These are phyloP conservation scores for Phytophthora colocasiae DNA, from an alignment of 352 stramenopile species.

Conservation along the genomic window DNA sequence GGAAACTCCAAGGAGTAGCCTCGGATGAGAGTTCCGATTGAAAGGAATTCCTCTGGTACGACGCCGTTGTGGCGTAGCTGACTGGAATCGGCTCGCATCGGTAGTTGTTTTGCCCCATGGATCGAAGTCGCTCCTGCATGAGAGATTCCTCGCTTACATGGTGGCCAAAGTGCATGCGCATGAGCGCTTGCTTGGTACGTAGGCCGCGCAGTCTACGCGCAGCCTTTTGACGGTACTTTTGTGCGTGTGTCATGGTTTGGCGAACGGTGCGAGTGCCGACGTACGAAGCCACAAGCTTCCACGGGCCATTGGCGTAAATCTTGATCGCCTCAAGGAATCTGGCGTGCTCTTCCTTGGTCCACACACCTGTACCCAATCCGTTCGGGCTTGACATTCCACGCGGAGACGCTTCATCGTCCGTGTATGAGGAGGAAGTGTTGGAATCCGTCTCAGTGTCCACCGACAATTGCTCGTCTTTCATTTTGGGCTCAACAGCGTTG, in stretches of 20 bases:
- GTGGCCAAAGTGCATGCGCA: constrained; percentile 75
- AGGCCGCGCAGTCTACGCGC: constrained; percentile 62
- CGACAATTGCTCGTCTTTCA: constrained; percentile 17
- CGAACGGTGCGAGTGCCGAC: constrained; percentile 75
- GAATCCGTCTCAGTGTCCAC: constrained; percentile 20
- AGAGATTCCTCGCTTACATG: constrained; percentile 72
- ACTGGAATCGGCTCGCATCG: constrained; percentile 17
- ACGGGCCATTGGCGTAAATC: constrained; percentile 74
- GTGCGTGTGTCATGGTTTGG: constrained; percentile 80
- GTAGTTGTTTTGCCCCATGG: constrained; percentile 32
- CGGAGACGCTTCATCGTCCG: constrained; percentile 31
- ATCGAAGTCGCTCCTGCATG: constrained; percentile 61
- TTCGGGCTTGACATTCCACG: constrained; percentile 9
- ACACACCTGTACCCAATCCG: constrained; percentile 52
- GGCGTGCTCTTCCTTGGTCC: constrained; percentile 70
- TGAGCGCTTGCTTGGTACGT: constrained; percentile 75
- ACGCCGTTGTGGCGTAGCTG: not conserved
- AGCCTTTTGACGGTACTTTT: constrained; percentile 78
- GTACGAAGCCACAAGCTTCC: constrained; percentile 70
- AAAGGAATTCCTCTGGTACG: not conserved
- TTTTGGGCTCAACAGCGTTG: constrained; percentile 5
- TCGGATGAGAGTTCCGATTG: not conserved
- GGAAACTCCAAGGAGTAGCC: constrained; percentile 8
- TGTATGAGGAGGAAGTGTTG: constrained; percentile 29
- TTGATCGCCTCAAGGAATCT: constrained; percentile 80